Conservation (phyloP, 1,139 yeast genomes). For the Candida freyschussii region DNA sequence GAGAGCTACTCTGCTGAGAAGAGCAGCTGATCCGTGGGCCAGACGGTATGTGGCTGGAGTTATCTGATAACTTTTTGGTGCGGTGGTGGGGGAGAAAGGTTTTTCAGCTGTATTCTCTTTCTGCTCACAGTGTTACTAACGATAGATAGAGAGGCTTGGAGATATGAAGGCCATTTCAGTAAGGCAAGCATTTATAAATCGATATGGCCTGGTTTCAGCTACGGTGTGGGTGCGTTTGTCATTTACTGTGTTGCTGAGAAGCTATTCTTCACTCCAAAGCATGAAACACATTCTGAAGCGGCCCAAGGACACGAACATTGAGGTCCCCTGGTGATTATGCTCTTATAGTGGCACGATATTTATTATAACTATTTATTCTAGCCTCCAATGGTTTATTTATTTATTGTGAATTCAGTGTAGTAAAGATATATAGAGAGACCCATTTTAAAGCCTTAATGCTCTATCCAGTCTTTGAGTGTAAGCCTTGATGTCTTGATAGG, state of each 20-base stretch:
- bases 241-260: conserved; percentile 45
- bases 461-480: too few relatives aligned
- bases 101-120: conserved; percentile 2
- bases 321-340: conserved; percentile 3
- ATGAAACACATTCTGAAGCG: conserved; percentile 15
- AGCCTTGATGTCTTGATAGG: too few relatives aligned
- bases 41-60: conserved; percentile 33
- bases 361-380: not conserved
- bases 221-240: conserved; percentile 74
- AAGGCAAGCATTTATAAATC: conserved; percentile 65
- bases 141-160: conserved; percentile 75
- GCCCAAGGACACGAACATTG: conserved; percentile 3
- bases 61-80: not conserved
- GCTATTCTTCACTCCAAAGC: conserved; percentile 15
- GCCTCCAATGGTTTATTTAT: conserved; percentile 1
- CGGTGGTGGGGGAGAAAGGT: conserved; percentile 1
- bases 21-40: conserved; percentile 41
- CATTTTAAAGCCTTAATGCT: too few relatives aligned
- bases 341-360: conserved; percentile 1
- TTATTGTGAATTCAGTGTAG: too few relatives aligned
- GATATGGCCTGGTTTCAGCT: conserved; percentile 80
- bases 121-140: conserved; percentile 20
- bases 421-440: too few relatives aligned
- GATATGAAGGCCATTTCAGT: conserved; percentile 78
- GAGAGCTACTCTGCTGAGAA: conserved; percentile 19